These are phyloP conservation scores for Microcyclospora pomicola DNA, from an alignment of 2,329 filamentous ascomycete species.

Conservation along the genomic window DNA sequence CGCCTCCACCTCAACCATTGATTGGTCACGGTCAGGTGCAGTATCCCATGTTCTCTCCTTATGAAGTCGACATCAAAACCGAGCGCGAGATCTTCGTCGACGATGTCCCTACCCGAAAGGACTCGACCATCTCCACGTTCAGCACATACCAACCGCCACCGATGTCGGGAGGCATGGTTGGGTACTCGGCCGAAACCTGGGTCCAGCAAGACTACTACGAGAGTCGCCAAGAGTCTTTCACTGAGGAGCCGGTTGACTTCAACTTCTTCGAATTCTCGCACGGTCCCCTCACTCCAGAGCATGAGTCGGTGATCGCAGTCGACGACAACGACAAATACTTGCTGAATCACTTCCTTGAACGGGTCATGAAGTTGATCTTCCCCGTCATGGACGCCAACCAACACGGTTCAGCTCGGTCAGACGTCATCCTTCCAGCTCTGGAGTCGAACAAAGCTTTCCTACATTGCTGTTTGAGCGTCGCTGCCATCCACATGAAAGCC, in stretches of 20 bases:
- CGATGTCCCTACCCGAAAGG: constrained; percentile 68
- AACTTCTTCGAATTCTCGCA: constrained; percentile 76
- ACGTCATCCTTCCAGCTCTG: constrained; percentile 74
- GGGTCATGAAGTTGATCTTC: constrained; percentile 78
- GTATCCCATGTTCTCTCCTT: constrained; percentile 56
- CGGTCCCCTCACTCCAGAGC: constrained; percentile 45
- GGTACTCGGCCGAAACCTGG: constrained; percentile 53
- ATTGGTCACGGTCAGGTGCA: constrained; percentile 11
- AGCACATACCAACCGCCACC: constrained; percentile 78
- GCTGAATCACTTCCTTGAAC: constrained; percentile 80
- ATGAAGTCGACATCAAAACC: constrained; percentile 92
- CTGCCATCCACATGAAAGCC: constrained; percentile 82
- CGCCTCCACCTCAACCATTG: constrained; percentile 35
- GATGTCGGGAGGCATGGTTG: constrained; percentile 48
- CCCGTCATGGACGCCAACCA: constrained; percentile 85
- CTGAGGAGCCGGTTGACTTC: constrained; percentile 45
- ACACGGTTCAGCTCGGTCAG: constrained; percentile 64
- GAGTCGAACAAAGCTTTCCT: constrained; percentile 87
- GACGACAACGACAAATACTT: constrained; percentile 78
- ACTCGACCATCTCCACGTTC: constrained; percentile 84
- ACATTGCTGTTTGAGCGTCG: constrained; percentile 87
- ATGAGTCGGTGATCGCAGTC: constrained; percentile 64
- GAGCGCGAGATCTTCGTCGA: constrained; percentile 90
- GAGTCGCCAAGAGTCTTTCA: constrained; percentile 52
- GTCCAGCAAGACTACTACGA: constrained; percentile 58